A percentile compares a stretch with the other conserved stretches of the same genome.
These are phyloP conservation scores for Entoloma clypeatum DNA, from an alignment of 1,284 basidiomycete species.

Conservation along the genomic window DNA sequence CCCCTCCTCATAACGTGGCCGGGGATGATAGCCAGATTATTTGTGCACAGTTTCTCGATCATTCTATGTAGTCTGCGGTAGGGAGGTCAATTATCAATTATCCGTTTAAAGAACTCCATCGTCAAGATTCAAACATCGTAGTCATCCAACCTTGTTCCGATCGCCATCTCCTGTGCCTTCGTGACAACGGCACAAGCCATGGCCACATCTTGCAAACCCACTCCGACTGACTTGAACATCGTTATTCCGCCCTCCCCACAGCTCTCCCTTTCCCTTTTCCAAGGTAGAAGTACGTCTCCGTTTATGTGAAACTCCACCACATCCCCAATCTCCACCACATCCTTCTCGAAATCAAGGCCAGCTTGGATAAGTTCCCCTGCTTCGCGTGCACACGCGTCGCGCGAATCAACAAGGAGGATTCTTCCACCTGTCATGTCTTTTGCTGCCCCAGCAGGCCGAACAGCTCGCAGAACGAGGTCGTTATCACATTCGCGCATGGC, in stretches of 20 bases:
- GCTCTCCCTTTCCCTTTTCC: not conserved
- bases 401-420: conserved; percentile 83
- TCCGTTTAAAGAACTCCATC: too few relatives aligned
- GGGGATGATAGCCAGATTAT: too few relatives aligned
- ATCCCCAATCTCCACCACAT: conserved; percentile 61
- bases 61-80: too few relatives aligned
- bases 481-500: conserved; percentile 74
- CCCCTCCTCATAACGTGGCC: too few relatives aligned
- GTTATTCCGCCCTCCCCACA: conserved; percentile 43
- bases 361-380: conserved; percentile 75
- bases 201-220: conserved; percentile 73
- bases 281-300: conserved; percentile 21
- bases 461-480: conserved; percentile 46
- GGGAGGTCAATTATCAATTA: too few relatives aligned
- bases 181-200: conserved; percentile 50
- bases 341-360: conserved; percentile 29
- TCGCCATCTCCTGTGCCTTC: conserved; percentile 31
- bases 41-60: too few relatives aligned
- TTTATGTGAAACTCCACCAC: conserved; percentile 34
- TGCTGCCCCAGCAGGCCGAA: conserved; percentile 45
- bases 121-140: too few relatives aligned
- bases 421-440: too few relatives aligned
- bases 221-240: conserved; percentile 76
- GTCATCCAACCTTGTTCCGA: conserved; percentile 23
- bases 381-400: conserved; percentile 63